Conservation (phyloP, 2,329 filamentous ascomycete species). For the Aspergillus flavus region DNA sequence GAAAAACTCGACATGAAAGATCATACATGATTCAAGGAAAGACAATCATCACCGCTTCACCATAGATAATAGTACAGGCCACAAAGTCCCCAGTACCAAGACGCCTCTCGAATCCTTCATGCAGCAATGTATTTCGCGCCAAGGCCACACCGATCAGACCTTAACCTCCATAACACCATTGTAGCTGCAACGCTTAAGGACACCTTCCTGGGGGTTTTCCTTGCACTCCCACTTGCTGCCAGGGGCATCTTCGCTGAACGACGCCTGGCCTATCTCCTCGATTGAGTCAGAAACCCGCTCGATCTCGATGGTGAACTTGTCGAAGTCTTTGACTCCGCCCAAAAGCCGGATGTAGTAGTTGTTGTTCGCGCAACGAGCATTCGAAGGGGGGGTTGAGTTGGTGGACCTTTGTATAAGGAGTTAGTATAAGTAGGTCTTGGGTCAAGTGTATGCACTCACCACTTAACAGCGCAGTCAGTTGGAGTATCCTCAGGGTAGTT, state of each 20-base stretch:
- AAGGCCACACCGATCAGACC: conserved; percentile 11
- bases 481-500: conserved; percentile 27
- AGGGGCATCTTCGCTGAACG: conserved; percentile 17
- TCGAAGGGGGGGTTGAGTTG: conserved; percentile 14
- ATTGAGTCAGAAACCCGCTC: conserved; percentile 24
- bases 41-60: neutral
- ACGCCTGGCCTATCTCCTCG: conserved; percentile 20
- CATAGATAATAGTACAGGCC: neutral
- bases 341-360: conserved; percentile 30
- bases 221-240: conserved; percentile 24
- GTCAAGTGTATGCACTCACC: conserved; percentile 13
- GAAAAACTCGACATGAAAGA: too few species aligned
- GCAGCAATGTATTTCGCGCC: neutral
- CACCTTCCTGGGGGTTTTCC: conserved; percentile 11
- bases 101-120: neutral
- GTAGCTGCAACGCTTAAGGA: conserved; percentile 21
- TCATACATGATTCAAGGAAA: neutral
- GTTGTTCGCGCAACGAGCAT: conserved; percentile 26
- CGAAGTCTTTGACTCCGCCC: conserved; percentile 20
- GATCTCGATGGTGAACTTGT: conserved; percentile 24
- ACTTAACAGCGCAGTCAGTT: conserved; percentile 27
- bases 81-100: neutral
- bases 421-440: conserved; percentile 1
- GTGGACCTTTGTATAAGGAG: conserved; percentile 12
- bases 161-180: conserved; percentile 18